Conservation (phyloP, 148 eudicot genomes). For the Tetragonia tetragonoides region DNA sequence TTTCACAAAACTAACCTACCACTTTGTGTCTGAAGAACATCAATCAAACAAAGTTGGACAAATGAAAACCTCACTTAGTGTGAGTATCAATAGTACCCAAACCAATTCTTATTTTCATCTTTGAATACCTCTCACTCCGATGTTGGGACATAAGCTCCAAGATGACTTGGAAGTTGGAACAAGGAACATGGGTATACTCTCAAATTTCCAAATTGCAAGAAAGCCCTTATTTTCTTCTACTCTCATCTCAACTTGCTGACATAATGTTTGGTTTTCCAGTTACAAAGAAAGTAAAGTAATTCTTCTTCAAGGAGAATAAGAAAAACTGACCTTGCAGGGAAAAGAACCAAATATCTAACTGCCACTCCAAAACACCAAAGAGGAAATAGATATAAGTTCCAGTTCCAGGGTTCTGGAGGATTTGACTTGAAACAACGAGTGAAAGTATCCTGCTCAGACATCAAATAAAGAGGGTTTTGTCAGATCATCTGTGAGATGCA, state of each 20-base stretch:
- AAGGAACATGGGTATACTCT: neutral
- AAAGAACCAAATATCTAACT: conserved; percentile 65
- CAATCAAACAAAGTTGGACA: neutral
- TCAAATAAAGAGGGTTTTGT: neutral
- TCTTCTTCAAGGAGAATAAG: neutral
- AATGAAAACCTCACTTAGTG: neutral
- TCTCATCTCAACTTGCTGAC: neutral
- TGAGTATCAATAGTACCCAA: neutral
- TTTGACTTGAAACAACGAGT: conserved; percentile 88
- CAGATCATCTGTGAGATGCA: neutral
- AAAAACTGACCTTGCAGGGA: conserved; percentile 57
- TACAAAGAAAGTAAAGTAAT: neutral
- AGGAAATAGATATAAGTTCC: conserved; percentile 79
- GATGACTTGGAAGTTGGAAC: neutral
- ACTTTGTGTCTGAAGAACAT: neutral
- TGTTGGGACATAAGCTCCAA: neutral
- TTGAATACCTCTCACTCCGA: neutral
- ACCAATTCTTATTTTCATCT: neutral
- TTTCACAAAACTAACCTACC: neutral
- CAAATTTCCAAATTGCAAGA: neutral
- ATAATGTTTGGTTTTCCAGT: neutral
- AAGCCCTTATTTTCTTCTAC: neutral
- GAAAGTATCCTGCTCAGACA: conserved; percentile 66
- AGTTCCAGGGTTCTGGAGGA: conserved; percentile 88
- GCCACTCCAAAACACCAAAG: conserved; percentile 77